Conservation (phyloP, 495 filamentous ascomycete genomes). For the Penicillium cataractarum region DNA sequence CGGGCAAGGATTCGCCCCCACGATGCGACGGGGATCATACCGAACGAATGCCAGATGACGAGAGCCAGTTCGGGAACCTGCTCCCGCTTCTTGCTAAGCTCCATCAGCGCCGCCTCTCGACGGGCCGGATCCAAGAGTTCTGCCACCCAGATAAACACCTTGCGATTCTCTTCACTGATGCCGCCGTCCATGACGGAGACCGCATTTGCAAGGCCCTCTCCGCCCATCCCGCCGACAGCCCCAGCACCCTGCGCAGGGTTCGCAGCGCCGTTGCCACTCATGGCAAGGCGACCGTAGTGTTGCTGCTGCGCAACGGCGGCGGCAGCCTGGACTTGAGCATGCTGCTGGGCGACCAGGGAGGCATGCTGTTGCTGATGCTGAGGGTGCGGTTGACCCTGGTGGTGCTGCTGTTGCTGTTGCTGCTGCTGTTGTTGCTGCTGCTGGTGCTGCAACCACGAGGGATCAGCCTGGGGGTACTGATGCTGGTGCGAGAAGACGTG, state of each 20-base stretch:
- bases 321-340: constrained; percentile 63
- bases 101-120: constrained; percentile 87
- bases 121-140: constrained; percentile 87
- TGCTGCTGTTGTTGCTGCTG: constrained; percentile 64
- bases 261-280: constrained; percentile 55
- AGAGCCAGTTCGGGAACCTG: constrained; percentile 96
- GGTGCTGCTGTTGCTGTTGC: constrained; percentile 59
- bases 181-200: constrained; percentile 56
- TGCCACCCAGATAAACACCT: constrained; percentile 89
- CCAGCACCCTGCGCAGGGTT: constrained; percentile 46
- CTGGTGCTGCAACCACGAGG: constrained; percentile 74
- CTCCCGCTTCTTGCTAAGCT: constrained; percentile 98
- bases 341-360: constrained; percentile 55
- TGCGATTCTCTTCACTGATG: constrained; percentile 87
- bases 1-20: constrained; percentile 16
- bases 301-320: constrained; percentile 73
- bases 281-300: constrained; percentile 77
- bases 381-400: constrained; percentile 66
- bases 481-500: constrained; percentile 80
- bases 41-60: constrained; percentile 98
- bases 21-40: constrained; percentile 55
- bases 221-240: constrained; percentile 47
- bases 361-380: constrained; percentile 54
- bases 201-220: constrained; percentile 55
- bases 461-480: constrained; percentile 76